Conservation (phyloP, 108 stramenopile genomes). For the Poteriospumella lacustris region DNA sequence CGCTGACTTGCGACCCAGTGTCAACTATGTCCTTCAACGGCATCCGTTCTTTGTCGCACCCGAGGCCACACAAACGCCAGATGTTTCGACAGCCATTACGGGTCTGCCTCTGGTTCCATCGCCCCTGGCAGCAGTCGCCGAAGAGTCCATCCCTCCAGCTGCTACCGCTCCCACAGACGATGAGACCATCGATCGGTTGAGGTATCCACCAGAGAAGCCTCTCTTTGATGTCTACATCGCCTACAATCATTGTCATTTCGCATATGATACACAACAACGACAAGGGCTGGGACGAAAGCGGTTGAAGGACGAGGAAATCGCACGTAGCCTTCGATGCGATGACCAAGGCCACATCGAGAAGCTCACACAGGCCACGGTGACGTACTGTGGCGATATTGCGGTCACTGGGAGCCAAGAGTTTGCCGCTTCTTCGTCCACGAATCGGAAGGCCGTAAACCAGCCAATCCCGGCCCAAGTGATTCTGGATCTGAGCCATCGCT, state of each 20-base stretch:
- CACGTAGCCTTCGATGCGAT: not conserved
- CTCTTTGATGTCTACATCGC: not conserved
- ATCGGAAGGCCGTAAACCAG: too few species aligned
- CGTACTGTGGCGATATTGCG: not conserved
- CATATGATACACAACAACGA: not conserved
- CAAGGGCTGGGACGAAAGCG: not conserved
- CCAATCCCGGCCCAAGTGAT: too few species aligned
- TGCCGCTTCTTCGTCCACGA: not conserved
- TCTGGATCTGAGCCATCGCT: too few species aligned
- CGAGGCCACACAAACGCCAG: too few species aligned
- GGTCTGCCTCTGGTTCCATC: not conserved
- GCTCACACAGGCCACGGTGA: not conserved
- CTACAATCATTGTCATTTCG: not conserved
- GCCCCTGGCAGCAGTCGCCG: not conserved
- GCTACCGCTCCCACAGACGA: too few species aligned
- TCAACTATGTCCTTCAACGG: not conserved
- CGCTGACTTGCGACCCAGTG: not conserved
- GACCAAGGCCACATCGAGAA: not conserved
- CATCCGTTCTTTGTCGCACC: slow-evolving; percentile 4
- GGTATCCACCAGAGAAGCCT: not conserved
- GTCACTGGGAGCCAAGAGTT: not conserved
- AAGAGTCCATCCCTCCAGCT: too few species aligned
- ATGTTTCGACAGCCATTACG: too few species aligned
- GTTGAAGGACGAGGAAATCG: too few species aligned
- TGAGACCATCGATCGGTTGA: not conserved